phyloP scores from a whole-genome alignment of 2,329 filamentous ascomycete species.

The Coniochaeta hoffmannii region DNA sequence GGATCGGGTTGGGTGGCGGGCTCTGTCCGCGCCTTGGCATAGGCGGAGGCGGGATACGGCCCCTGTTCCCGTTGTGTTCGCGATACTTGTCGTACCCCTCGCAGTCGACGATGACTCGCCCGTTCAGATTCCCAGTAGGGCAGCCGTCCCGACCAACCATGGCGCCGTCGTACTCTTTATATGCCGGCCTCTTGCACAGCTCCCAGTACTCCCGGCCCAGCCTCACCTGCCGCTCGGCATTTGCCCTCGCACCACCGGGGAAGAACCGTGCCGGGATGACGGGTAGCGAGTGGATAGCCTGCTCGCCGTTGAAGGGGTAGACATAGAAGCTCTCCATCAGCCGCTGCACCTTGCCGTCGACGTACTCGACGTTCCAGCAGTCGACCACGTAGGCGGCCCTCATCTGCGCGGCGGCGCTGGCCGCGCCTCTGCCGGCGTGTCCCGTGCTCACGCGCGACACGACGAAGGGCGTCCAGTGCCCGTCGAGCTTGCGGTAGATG shows the following conservation, averaged over 20 bases:
- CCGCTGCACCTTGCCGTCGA: slow-evolving; percentile 25
- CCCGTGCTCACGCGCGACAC: slow-evolving; percentile 24
- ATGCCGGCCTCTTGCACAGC: slow-evolving; percentile 34
- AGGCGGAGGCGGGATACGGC: neutral
- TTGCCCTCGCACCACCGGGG: slow-evolving; percentile 23
- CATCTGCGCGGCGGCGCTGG: neutral
- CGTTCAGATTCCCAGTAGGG: slow-evolving; percentile 22
- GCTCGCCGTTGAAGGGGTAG: slow-evolving; percentile 33
- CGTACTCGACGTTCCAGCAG: slow-evolving; percentile 34
- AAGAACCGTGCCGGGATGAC: slow-evolving; percentile 36
- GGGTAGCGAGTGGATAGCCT: slow-evolving; percentile 30
- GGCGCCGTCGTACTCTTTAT: slow-evolving; percentile 38
- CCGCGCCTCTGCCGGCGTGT: neutral
- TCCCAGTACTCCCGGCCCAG: slow-evolving; percentile 40
- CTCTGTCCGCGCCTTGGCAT: slow-evolving; percentile 6
- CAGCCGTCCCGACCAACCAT: slow-evolving; percentile 23
- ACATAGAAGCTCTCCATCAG: slow-evolving; percentile 29
- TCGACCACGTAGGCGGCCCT: slow-evolving; percentile 17
- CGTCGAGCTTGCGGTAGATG: slow-evolving; percentile 31
- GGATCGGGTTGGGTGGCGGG: neutral
- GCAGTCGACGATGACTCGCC: slow-evolving; percentile 35
- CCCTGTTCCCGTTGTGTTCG: neutral
- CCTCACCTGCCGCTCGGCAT: slow-evolving; percentile 28
- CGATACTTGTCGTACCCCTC: slow-evolving; percentile 31
- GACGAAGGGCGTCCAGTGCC: slow-evolving; percentile 33